Evolutionary conservation across 331 rosid genomes (phyloP).

Genomic region (Pyrus hybrid): DNA sequence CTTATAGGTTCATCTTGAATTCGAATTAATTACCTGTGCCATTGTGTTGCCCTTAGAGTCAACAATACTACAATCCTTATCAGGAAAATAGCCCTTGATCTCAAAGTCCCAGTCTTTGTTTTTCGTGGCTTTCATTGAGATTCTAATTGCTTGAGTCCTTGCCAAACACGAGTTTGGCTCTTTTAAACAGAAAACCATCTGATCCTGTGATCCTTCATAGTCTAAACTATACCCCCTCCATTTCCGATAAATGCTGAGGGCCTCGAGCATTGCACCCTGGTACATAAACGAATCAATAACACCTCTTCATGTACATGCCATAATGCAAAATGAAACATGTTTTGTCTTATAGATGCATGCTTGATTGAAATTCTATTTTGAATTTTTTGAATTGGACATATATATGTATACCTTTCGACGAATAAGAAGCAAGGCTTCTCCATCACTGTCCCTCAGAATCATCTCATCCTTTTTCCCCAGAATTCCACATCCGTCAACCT

Average conservation of each 20-base stretch:
- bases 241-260: slow-evolving; percentile 52
- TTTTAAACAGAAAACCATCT: slow-evolving; percentile 60
- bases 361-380: too few relatives aligned
- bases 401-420: slow-evolving; percentile 59
- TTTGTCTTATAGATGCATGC: not conserved
- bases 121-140: slow-evolving; percentile 34
- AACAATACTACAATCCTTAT: slow-evolving; percentile 55
- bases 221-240: slow-evolving; percentile 59
- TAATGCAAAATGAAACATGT: not conserved
- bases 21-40: slow-evolving; percentile 41
- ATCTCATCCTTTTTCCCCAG: slow-evolving; percentile 56
- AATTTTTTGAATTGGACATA: too few relatives aligned
- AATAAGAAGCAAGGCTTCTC: slow-evolving; percentile 64
- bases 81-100: slow-evolving; percentile 72
- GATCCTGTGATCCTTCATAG: slow-evolving; percentile 40
- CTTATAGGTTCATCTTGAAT: not conserved
- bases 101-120: slow-evolving; percentile 68
- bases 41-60: slow-evolving; percentile 56
- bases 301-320: not conserved
- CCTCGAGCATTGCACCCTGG: slow-evolving; percentile 68
- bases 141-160: slow-evolving; percentile 40
- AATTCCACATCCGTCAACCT: slow-evolving; percentile 87
- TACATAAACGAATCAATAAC: not conserved
- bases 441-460: slow-evolving; percentile 55
- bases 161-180: slow-evolving; percentile 66